Evolutionary conservation across 139 green algal species (phyloP).

Genomic region (Gonium pectorale): DNA sequence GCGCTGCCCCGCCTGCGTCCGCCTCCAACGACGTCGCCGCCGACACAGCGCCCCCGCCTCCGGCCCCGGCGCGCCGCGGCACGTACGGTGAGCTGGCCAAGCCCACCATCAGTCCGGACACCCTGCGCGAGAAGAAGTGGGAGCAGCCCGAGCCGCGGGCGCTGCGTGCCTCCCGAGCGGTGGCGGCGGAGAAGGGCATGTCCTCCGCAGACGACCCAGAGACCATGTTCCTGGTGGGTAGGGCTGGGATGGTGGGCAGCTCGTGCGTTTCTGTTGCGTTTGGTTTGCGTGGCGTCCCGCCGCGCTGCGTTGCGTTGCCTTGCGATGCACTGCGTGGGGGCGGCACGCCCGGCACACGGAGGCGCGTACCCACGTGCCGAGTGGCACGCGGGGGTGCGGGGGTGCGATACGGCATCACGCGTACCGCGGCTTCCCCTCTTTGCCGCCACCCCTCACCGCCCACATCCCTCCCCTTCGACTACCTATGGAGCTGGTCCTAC

Average conservation of each 20-base stretch:
- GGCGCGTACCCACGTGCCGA: no score
- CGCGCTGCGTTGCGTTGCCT: neutral
- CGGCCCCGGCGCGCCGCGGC: no score
- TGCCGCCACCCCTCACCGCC: neutral
- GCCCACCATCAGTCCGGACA: neutral
- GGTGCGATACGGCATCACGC: no score
- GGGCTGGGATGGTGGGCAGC: neutral
- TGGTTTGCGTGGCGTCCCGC: neutral
- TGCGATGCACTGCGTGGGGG: neutral
- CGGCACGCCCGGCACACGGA: neutral
- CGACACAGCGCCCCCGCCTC: no score
- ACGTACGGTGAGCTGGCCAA: conserved; percentile 2
- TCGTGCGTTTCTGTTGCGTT: neutral
- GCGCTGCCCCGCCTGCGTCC: neutral
- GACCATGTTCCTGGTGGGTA: neutral
- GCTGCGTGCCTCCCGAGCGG: neutral
- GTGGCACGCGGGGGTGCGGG: no score
- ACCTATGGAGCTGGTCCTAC: no score
- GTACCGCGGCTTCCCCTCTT: no score
- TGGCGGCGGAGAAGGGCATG: neutral
- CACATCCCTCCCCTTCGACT: neutral
- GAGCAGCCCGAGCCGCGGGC: conserved; percentile 18
- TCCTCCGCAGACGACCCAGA: neutral
- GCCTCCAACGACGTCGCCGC: neutral
- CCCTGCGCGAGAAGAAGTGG: conserved; percentile 10